Percentiles rank a stretch among this genome's conserved stretches.
Evolutionary conservation across 805 yeast species (phyloP).

Genomic region (Lipomyces oligophaga): DNA sequence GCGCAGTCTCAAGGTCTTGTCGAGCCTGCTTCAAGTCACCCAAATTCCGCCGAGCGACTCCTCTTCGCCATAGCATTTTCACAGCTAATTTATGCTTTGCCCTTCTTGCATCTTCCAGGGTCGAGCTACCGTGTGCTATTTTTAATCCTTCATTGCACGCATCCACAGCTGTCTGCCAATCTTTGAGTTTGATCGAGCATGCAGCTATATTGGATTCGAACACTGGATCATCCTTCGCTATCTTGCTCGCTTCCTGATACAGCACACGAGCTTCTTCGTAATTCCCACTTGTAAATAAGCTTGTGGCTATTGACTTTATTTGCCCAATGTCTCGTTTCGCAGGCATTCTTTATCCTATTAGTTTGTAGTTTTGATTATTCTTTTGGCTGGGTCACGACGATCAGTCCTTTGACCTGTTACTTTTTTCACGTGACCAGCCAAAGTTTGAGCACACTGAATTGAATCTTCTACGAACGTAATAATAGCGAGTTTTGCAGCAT

Average conservation of each 20-base stretch:
- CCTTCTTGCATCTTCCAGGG: slow-evolving; percentile 3
- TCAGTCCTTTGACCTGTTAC: too few relatives aligned
- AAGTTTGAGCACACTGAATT: too few relatives aligned
- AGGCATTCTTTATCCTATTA: background rate
- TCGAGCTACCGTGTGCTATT: background rate
- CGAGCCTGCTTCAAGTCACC: slow-evolving; percentile 8
- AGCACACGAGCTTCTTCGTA: slow-evolving; percentile 50
- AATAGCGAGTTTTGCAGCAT: too few relatives aligned
- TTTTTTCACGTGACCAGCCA: too few relatives aligned
- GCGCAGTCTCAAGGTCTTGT: slow-evolving; percentile 17
- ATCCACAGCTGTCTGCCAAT: slow-evolving; percentile 48
- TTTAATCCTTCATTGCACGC: slow-evolving; percentile 40
- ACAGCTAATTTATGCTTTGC: slow-evolving; percentile 5
- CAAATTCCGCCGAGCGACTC: slow-evolving; percentile 9
- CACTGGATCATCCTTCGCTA: slow-evolving; percentile 51
- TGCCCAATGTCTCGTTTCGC: background rate
- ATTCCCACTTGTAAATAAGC: slow-evolving; percentile 46
- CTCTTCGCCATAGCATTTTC: slow-evolving; percentile 16
- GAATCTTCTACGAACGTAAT: too few relatives aligned
- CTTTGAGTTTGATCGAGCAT: slow-evolving; percentile 52
- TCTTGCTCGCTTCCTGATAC: slow-evolving; percentile 54
- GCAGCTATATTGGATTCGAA: slow-evolving; percentile 67
- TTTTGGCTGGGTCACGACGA: too few relatives aligned
- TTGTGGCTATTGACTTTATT: slow-evolving; percentile 45
- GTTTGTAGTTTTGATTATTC: too few relatives aligned